These are phyloP conservation scores for Spergularia bocconei DNA, from an alignment of 148 eudicot species.

Conservation along the genomic window DNA sequence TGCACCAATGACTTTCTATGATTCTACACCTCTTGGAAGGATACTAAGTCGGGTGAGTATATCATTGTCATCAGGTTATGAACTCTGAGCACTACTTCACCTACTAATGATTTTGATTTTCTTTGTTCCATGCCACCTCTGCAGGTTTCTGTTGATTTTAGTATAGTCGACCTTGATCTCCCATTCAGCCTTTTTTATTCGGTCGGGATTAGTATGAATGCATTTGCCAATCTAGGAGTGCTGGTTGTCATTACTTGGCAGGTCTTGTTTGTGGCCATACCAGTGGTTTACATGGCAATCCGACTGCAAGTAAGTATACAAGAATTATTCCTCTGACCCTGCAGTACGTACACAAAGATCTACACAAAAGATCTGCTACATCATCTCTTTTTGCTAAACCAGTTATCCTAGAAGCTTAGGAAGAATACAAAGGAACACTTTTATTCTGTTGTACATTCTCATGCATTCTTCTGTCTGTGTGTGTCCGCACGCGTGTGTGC, in stretches of 20 bases:
- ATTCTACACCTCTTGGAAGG: conserved; percentile 93
- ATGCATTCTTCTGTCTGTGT: too few relatives aligned
- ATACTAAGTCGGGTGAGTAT: conserved; percentile 73
- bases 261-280: conserved; percentile 77
- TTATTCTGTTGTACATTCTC: too few relatives aligned
- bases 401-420: too few relatives aligned
- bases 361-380: too few relatives aligned
- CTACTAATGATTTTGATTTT: conserved; percentile 2
- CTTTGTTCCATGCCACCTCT: background rate
- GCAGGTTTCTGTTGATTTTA: conserved; percentile 81
- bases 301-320: conserved; percentile 60
- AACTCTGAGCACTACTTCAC: background rate
- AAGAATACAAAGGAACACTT: too few relatives aligned
- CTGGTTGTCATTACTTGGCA: conserved; percentile 83
- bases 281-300: conserved; percentile 61
- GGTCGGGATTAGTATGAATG: conserved; percentile 54
- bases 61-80: background rate
- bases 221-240: conserved; percentile 60
- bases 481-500: too few relatives aligned
- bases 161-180: conserved; percentile 80
- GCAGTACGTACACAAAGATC: background rate
- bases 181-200: conserved; percentile 62
- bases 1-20: conserved; percentile 96
- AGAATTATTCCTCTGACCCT: background rate
- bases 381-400: too few relatives aligned